Percentiles rank a stretch among this genome's conserved stretches.
phyloP scores from a whole-genome alignment of 345 rosid species.

The Dipteronia dyeriana region DNA sequence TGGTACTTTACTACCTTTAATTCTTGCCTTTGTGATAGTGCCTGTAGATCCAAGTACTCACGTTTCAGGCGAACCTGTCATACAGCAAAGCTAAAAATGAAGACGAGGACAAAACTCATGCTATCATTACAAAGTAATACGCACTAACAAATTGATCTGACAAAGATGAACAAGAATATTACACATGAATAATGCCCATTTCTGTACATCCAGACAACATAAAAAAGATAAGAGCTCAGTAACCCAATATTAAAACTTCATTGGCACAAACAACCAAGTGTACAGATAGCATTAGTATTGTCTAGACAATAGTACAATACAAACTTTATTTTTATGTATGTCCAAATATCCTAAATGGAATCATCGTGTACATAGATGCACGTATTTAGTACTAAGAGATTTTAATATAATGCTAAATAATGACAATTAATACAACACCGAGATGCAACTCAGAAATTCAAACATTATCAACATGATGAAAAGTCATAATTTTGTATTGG shows the following conservation, averaged over 20 bases:
- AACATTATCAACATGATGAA: not conserved
- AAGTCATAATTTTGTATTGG: conserved; percentile 1
- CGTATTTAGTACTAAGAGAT: not conserved
- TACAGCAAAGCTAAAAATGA: not conserved
- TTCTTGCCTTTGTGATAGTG: conserved; percentile 36
- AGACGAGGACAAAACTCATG: not conserved
- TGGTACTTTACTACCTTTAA: conserved; percentile 40
- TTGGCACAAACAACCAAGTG: not conserved
- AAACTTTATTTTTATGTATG: not conserved
- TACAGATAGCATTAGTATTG: not conserved
- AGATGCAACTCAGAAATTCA: not conserved
- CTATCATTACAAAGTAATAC: not conserved
- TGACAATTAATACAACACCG: not conserved
- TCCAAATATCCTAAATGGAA: not conserved
- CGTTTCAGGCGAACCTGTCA: conserved; percentile 88
- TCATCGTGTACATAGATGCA: not conserved
- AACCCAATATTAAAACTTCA: not conserved
- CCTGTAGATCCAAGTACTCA: conserved; percentile 73
- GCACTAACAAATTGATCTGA: not conserved
- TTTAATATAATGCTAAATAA: conserved; percentile 1
- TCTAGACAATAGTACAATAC: not conserved
- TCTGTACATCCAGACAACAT: not conserved
- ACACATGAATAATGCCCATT: not conserved
- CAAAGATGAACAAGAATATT: not conserved
- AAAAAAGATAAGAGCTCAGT: not conserved